phyloP scores from a whole-genome alignment of 768 basidiomycete species.

The Rhodotorula graminis region DNA sequence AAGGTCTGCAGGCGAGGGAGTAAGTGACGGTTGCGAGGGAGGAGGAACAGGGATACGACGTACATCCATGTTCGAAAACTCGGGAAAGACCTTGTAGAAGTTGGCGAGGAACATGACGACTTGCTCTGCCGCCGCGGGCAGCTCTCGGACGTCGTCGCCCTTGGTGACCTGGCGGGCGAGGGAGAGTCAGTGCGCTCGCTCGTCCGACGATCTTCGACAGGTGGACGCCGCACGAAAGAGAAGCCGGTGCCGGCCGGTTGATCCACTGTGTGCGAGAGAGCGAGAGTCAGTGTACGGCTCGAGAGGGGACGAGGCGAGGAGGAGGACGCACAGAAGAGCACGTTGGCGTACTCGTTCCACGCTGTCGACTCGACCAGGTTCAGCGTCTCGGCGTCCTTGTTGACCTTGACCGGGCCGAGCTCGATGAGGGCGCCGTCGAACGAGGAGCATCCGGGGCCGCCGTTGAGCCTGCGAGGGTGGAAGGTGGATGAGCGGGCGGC shows the following conservation, averaged over 20 bases:
- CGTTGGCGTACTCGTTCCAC: slow-evolving; percentile 44
- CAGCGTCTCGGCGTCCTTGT: slow-evolving; percentile 7
- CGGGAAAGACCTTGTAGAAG: slow-evolving; percentile 88
- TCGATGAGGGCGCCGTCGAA: slow-evolving; percentile 41
- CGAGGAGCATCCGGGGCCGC: slow-evolving; percentile 72
- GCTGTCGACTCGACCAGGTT: slow-evolving; percentile 33
- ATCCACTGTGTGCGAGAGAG: slow-evolving; percentile 63
- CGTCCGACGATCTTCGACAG: too few species aligned
- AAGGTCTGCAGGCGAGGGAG: slow-evolving; percentile 57
- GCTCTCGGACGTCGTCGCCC: slow-evolving; percentile 73
- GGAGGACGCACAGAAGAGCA: slow-evolving; percentile 39
- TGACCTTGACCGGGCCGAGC: slow-evolving; percentile 37
- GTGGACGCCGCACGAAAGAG: slow-evolving; percentile 58
- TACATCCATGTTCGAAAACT: slow-evolving; percentile 75
- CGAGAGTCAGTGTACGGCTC: neutral
- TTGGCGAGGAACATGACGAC: slow-evolving; percentile 78
- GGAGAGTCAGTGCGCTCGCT: too few species aligned
- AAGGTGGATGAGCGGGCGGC: slow-evolving; percentile 2
- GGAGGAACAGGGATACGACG: slow-evolving; percentile 44
- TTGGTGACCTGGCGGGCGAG: slow-evolving; percentile 53
- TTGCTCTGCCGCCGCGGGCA: slow-evolving; percentile 68
- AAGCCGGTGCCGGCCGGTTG: slow-evolving; percentile 96
- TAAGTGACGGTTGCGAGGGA: slow-evolving; percentile 49
- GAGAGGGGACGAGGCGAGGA: neutral
- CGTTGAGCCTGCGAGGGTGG: slow-evolving; percentile 17